Conservation (phyloP, 2,329 filamentous ascomycete species). For the Sporothrix dimorphospora region DNA sequence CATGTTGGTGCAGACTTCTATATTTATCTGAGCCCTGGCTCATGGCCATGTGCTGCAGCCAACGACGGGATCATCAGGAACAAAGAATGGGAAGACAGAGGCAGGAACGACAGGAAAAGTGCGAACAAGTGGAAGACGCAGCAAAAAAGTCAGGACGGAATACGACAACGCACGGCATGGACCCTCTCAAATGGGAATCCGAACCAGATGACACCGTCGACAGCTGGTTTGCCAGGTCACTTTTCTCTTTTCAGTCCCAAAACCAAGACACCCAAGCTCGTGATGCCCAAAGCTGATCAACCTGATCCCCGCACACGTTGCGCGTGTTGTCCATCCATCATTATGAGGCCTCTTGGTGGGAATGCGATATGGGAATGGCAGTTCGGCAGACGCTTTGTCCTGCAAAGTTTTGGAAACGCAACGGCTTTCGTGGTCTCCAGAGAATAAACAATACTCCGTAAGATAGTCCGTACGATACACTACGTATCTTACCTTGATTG, state of each 20-base stretch:
- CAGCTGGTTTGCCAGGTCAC: not conserved
- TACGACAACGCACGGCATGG: conserved; percentile 1
- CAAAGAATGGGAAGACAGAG: not conserved
- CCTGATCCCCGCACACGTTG: not conserved
- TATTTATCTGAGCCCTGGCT: not conserved
- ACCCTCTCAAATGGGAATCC: not conserved
- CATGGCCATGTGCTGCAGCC: not conserved
- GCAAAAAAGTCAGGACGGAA: not conserved
- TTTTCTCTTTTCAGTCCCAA: not conserved
- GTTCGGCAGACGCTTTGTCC: not conserved
- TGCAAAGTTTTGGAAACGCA: not conserved
- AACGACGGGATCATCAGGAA: conserved; percentile 7
- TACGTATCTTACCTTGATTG: too few species aligned
- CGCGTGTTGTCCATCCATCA: not conserved
- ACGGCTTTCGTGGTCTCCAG: not conserved
- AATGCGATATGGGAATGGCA: not conserved
- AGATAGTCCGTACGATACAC: too few species aligned
- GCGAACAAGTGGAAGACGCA: not conserved
- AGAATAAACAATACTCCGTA: not conserved
- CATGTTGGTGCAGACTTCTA: not conserved
- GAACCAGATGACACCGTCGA: not conserved
- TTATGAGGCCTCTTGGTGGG: not conserved
- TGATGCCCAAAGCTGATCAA: not conserved
- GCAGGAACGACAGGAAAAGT: conserved; percentile 5
- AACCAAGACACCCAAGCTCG: not conserved